These are phyloP conservation scores for Fragosphaeria purpurea DNA, from an alignment of 2,329 filamentous ascomycete species.

Conservation along the genomic window DNA sequence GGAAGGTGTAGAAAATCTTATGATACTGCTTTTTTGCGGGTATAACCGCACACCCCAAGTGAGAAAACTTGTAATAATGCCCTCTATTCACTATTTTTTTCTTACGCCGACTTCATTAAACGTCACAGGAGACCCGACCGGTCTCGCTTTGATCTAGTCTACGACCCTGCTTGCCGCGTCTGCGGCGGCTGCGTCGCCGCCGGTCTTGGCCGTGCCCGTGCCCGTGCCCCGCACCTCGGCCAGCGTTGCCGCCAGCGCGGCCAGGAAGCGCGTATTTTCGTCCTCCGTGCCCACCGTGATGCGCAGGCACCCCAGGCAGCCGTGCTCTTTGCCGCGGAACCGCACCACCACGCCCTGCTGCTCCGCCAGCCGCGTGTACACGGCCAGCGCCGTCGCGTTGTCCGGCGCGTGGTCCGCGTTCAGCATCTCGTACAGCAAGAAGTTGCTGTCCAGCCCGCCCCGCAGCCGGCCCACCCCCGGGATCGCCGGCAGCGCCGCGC, in stretches of 20 bases:
- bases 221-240: slow-evolving; percentile 31
- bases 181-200: too few relatives aligned
- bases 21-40: too few relatives aligned
- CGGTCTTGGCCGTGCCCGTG: too few relatives aligned
- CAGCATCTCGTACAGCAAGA: slow-evolving; percentile 81
- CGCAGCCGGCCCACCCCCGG: slow-evolving; percentile 70
- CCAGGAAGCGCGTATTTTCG: slow-evolving; percentile 72
- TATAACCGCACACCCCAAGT: too few relatives aligned
- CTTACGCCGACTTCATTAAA: too few relatives aligned
- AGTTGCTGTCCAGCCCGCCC: slow-evolving; percentile 77
- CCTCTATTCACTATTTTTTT: too few relatives aligned
- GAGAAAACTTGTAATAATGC: too few relatives aligned
- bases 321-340: slow-evolving; percentile 86
- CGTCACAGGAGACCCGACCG: too few relatives aligned
- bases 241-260: slow-evolving; percentile 47
- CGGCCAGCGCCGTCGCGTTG: slow-evolving; percentile 65
- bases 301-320: slow-evolving; percentile 78
- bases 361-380: slow-evolving; percentile 81
- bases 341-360: slow-evolving; percentile 81
- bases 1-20: too few relatives aligned
- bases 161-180: slow-evolving; percentile 26
- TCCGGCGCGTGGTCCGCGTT: slow-evolving; percentile 63
- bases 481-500: slow-evolving; percentile 63
- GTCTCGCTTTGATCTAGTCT: slow-evolving; percentile 26
- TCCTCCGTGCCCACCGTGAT: slow-evolving; percentile 86